phyloP scores from a whole-genome alignment of 352 stramenopile species.

The Pythium dissotocum region DNA sequence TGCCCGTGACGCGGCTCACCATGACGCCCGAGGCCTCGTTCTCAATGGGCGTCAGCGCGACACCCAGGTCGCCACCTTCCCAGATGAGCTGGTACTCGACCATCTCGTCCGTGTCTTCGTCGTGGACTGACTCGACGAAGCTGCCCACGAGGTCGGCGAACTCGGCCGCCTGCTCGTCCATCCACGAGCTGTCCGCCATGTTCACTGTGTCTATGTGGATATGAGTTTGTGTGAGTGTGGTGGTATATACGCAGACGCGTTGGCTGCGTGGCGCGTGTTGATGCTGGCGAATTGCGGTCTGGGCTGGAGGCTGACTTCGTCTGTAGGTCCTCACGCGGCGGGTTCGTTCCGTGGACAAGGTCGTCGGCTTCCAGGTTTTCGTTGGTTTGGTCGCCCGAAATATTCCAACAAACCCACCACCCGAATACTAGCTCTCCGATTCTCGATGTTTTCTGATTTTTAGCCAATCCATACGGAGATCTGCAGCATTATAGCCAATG shows the following conservation, averaged over 20 bases:
- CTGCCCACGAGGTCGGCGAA: constrained; percentile 81
- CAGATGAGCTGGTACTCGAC: constrained; percentile 90
- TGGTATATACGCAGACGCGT: not conserved
- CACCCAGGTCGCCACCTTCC: constrained; percentile 82
- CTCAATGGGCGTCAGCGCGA: constrained; percentile 80
- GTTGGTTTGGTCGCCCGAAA: constrained; percentile 10
- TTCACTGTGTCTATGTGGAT: not conserved
- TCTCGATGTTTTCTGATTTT: not conserved
- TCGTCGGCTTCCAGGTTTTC: not conserved
- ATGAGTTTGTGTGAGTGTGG: not conserved
- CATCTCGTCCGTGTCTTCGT: constrained; percentile 83
- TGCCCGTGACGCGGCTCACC: constrained; percentile 82
- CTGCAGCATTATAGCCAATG: constrained; percentile 1
- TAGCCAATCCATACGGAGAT: constrained; percentile 1
- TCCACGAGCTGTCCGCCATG: constrained; percentile 47
- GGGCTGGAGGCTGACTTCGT: not conserved
- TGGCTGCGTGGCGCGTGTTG: not conserved
- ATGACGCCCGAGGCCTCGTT: constrained; percentile 54
- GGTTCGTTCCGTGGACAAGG: constrained; percentile 6
- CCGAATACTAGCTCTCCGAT: constrained; percentile 1
- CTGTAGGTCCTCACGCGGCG: constrained; percentile 1
- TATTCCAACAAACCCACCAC: constrained; percentile 16
- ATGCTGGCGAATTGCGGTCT: not conserved
- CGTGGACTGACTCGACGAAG: constrained; percentile 84
- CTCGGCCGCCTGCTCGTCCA: constrained; percentile 86